Base-by-base conservation (phyloP, 345 rosid genomes). In the Microcos paniculata region DNA sequence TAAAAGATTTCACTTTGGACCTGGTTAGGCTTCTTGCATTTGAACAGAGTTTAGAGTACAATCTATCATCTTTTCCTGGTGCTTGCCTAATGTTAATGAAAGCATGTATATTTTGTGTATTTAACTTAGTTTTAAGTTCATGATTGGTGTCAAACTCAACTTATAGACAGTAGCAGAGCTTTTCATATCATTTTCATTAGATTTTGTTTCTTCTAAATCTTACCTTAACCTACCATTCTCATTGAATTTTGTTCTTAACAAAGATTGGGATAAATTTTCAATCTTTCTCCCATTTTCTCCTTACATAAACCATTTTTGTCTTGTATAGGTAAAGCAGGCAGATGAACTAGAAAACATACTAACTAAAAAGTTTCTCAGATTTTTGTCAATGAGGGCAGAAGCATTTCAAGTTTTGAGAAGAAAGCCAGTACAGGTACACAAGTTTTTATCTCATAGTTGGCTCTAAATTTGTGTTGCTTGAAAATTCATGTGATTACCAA, bases 361-460 rank as follows among this genome's bases (percentile, higher is more conserved):
- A 81, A 83, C 97, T 38, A 96, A 92, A 75, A 96, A 93, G 76
- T 96, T 96, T 66, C 93, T 96, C 56, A 86, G 97, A 82, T 96
- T 96, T 86, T 85, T 96, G 88, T 96, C 99, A n/a, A 96, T 96
- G 97, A 92, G 99, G 74, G 97, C 99, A 78, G 98, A 96, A 84
- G 99, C 98, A 76, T 93, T 96, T 87, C 98, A 90, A 82, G 98
- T 96, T 63, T 83, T 93, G 74, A 87, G 99, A 79, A 88, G 99
- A 84, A 96, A 93, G 81, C 99, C 99, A 12, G 96, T 93, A 6
- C 97, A 92, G 95, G 98, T 90, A 81, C 30, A 18, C 68, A 21
- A 55, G 35, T 11, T 62, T 70, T 42, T 9, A 48, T 68, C 57
- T 77, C 38, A 4, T 16, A 55, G 28, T 71, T 64, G 72, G 83